Evolutionary conservation across 371 early-diverging fungal genomes (phyloP).

Genomic region (Mortierella sp.): DNA sequence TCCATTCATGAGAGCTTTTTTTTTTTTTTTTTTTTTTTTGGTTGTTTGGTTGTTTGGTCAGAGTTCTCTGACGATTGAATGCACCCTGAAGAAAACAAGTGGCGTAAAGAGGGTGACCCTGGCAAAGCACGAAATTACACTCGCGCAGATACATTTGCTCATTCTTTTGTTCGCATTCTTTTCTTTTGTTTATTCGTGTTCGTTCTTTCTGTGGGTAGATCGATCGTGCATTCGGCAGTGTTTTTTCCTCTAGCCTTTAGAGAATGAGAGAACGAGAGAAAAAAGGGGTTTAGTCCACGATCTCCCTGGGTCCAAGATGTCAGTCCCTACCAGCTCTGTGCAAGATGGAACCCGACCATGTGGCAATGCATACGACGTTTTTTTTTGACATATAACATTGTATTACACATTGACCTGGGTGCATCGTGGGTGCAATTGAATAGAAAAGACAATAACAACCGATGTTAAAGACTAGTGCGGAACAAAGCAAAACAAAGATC

Average conservation of each 20-base stretch:
- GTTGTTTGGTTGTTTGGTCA: not conserved
- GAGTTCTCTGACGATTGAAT: not conserved
- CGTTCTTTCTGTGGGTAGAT: not conserved
- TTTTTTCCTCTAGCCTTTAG: no score
- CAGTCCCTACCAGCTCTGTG: not conserved
- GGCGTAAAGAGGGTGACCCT: not conserved
- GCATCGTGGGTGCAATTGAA: not conserved
- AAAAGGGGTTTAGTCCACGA: not conserved
- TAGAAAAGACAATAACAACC: not conserved
- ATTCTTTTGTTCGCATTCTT: not conserved
- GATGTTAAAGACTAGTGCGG: not conserved
- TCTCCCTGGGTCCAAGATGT: not conserved
- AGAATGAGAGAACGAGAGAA: not conserved
- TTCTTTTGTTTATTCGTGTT: not conserved
- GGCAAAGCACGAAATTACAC: not conserved
- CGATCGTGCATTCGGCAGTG: not conserved
- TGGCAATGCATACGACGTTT: not conserved
- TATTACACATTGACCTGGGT: slow-evolving; percentile 8
- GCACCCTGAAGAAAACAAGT: not conserved
- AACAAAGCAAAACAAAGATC: not conserved
- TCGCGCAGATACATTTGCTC: not conserved
- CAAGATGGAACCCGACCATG: not conserved
- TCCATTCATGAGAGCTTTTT: not conserved
- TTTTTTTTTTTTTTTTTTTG: not conserved
- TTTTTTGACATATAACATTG: no score